Conservation (phyloP, 2,329 filamentous ascomycete genomes). For the Calonectria montana region DNA sequence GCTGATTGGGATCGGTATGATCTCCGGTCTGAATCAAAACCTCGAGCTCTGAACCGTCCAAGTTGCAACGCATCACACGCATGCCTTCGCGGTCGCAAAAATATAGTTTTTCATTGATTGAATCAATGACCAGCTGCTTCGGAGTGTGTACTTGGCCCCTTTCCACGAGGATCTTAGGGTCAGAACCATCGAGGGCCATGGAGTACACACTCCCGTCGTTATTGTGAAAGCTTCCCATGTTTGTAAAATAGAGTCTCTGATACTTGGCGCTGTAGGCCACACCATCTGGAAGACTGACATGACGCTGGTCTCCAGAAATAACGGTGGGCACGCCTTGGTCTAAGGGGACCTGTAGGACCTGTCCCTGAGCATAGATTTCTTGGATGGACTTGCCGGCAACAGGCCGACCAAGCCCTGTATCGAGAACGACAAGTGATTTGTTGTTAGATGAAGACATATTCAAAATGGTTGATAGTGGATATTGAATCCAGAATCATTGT, state of each 20-base stretch:
- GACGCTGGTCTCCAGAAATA: background rate
- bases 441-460: background rate
- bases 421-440: background rate
- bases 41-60: constrained; percentile 54
- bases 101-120: constrained; percentile 49
- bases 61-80: constrained; percentile 51
- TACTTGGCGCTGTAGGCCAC: background rate
- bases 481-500: background rate
- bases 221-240: constrained; percentile 55
- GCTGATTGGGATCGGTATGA: constrained; percentile 16
- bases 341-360: background rate
- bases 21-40: constrained; percentile 53
- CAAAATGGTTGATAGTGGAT: background rate
- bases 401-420: background rate
- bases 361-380: background rate
- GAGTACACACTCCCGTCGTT: constrained; percentile 57
- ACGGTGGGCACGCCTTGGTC: background rate
- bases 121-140: constrained; percentile 54
- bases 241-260: background rate
- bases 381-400: background rate
- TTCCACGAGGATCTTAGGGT: constrained; percentile 56
- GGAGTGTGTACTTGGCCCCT: constrained; percentile 61
- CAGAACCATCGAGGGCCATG: constrained; percentile 61
- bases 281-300: background rate
- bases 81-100: constrained; percentile 58